These are phyloP conservation scores for Microbotryomycetes sp. DNA, from an alignment of 1,284 basidiomycete genomes.

Conservation along the genomic window DNA sequence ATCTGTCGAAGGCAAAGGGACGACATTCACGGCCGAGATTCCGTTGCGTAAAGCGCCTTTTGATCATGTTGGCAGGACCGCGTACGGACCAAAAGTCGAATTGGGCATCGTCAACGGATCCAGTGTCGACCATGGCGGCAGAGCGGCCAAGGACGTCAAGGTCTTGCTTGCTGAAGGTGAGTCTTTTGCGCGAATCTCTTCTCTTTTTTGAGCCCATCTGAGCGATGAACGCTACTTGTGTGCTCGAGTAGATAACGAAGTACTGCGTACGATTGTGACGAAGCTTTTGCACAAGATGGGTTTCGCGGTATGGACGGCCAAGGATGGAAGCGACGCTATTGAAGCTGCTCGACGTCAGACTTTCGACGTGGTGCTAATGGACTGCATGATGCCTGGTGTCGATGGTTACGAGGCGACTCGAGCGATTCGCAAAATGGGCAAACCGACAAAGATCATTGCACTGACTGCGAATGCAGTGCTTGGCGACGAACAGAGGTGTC, in stretches of 20 bases:
- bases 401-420: slow-evolving; percentile 32
- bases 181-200: neutral
- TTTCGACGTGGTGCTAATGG: neutral
- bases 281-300: neutral
- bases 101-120: neutral
- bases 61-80: neutral
- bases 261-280: neutral
- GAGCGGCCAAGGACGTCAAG: neutral
- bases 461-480: slow-evolving; percentile 31
- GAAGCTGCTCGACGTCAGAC: neutral
- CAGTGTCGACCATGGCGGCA: neutral
- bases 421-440: slow-evolving; percentile 13
- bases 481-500: slow-evolving; percentile 30
- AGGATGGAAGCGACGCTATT: neutral
- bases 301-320: neutral
- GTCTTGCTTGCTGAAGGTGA: neutral
- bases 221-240: too few species aligned
- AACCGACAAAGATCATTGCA: slow-evolving; percentile 29
- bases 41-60: neutral
- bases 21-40: neutral
- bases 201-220: neutral
- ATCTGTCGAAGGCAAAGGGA: neutral
- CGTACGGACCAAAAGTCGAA: neutral
- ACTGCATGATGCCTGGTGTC: slow-evolving; percentile 18
- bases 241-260: neutral